Evolutionary conservation across 306 rosid genomes (phyloP), one percentile per base, ranked within the genome.

Genomic region (Prunus mongolica): DNA sequence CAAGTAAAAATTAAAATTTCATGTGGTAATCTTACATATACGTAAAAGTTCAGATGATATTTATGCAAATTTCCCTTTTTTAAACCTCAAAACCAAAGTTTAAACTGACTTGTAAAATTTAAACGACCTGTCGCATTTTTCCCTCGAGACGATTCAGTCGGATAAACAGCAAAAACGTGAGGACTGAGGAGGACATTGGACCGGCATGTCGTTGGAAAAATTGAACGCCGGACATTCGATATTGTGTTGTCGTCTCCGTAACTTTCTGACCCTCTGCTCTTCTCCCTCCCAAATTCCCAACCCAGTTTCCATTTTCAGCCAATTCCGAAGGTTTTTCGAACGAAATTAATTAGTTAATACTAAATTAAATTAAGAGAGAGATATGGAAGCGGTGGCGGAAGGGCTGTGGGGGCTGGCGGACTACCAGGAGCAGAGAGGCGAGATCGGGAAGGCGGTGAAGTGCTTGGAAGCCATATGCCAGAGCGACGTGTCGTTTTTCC

Each of bases 391-490:
- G 6, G 86, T 95, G 69, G 97, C 93, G 14, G 97, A 92, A 80
- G 98, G 98, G 51, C 80, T 95, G 13, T 95, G 98, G 98, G 93
- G 90, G 1, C 76, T 95, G 19, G 91, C 97, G 12, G 97, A 95
- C 28, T 68, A 79, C 75, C 96, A 92, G 54, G 98, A 95, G 84
- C 66, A 47, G 67, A 84, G 57, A 65, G 97, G 96, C 1, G 97
- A 92, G 82, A 78, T 90, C 15, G 93, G 84, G n/a, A 95, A 88
- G 69, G 86, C 97, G 12, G 84, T 90, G 27, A 95, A 92, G 84
- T 95, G 98, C 58, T 77, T 95, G 10, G 98, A 92, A 86, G 98
- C 98, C 64, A 90, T 95, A 1, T 90, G 96, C 65, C 98, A 94
- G 69, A 88, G 93, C 77, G 85, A 82, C 2, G 96, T 91, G 2